Conservation (phyloP, 2,329 filamentous ascomycete genomes). For the Nannizziopsis arthrosporioides region DNA sequence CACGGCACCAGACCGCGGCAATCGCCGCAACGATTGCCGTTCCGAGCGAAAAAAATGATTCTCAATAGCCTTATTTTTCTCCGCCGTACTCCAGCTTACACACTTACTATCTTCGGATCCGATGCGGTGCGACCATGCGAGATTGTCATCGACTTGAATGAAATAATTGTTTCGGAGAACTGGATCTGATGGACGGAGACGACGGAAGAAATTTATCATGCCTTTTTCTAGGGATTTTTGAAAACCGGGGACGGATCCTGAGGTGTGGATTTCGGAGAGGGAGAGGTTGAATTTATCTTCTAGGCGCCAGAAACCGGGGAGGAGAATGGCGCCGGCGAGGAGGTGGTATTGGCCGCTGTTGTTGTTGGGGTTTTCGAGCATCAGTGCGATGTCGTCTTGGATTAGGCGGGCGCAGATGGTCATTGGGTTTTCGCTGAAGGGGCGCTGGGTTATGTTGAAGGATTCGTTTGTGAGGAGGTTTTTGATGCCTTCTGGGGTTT, state of each 20-base stretch:
- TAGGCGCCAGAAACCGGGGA: conserved; percentile 74
- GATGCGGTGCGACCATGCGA: conserved; percentile 67
- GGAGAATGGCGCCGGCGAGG: conserved; percentile 60
- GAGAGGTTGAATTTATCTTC: conserved; percentile 72
- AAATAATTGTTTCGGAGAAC: conserved; percentile 73
- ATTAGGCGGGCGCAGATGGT: conserved; percentile 57
- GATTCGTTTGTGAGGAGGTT: conserved; percentile 61
- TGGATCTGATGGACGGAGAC: conserved; percentile 55
- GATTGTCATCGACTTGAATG: conserved; percentile 67
- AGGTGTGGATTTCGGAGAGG: conserved; percentile 66
- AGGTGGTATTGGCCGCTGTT: conserved; percentile 61
- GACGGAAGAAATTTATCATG: conserved; percentile 70
- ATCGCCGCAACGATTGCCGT: conserved; percentile 55
- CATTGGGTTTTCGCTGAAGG: conserved; percentile 67
- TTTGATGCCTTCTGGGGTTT: conserved; percentile 50
- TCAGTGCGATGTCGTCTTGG: conserved; percentile 74
- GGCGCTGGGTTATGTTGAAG: conserved; percentile 55
- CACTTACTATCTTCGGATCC: conserved; percentile 55
- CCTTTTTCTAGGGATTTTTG: conserved; percentile 60
- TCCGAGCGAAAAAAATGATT: conserved; percentile 69
- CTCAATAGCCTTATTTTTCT: conserved; percentile 60
- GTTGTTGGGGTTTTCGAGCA: conserved; percentile 59
- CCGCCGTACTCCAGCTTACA: conserved; percentile 62
- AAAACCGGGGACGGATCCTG: conserved; percentile 62
- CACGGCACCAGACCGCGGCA: conserved; percentile 47